Evolutionary conservation across 2,329 filamentous ascomycete species (phyloP), one percentile per base, ranked within the genome.

Genomic region (Alternaria angustiovoidea): DNA sequence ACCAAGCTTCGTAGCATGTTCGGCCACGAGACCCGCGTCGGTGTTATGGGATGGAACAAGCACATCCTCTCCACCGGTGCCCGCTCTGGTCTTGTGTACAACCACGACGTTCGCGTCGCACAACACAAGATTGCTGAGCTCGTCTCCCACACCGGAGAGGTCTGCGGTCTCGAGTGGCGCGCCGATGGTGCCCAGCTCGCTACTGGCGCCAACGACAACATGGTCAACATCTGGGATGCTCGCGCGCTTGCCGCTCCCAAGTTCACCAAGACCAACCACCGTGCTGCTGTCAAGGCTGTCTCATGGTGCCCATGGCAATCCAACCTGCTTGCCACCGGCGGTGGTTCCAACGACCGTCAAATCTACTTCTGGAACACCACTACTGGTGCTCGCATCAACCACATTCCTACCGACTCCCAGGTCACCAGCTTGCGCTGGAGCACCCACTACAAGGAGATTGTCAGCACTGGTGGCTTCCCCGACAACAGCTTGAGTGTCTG

Each of bases 331-430:
- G 95, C 95, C 59, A 98, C 95, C 43, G 95, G 95, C 58, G 95
- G 95, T 75, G 95, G 95, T 70, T 96, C 93, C 43, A 96, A 97
- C 80, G 95, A 99, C 79, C 91, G 93, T 71, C 92, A 97, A 82
- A 99, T 99, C 80, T 95, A 99, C 85, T 99, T 99, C 88, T 99
- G 95, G 95, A 99, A 99, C 87, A 96, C 94, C 47, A 98, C 95
- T 22, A 97, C 94, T 5, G 95, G 95, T 62, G 94, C 95, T 54
- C 92, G 95, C 72, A 94, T 96, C 83, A 99, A 99, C 89, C 96
- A 93, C 86, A 98, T 99, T 80, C 94, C 98, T 80, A 98, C 95
- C 41, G 95, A 95, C 62, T 97, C 93, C 47, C 95, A 99, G 81
- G 96, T 99, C 59, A 99, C 95, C 69, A 95, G 91, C 71, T 88